A percentile compares a stretch with the other conserved stretches of the same genome.
phyloP scores from a whole-genome alignment of 1,284 basidiomycete genomes.

The Cerrena zonata region DNA sequence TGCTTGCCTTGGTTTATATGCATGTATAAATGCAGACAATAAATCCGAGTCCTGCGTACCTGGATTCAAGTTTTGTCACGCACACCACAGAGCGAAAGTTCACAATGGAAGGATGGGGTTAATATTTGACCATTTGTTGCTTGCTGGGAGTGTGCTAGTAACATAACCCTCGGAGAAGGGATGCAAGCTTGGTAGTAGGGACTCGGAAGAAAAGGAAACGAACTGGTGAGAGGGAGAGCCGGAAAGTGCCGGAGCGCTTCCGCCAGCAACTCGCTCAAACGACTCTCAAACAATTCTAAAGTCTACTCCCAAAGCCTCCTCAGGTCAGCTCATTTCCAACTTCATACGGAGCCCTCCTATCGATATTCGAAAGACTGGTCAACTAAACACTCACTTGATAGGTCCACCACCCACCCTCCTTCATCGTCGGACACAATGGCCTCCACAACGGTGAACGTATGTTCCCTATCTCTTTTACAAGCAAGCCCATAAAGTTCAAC shows the following conservation, averaged over 20 bases:
- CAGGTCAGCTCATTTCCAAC: too few species aligned
- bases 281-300: neutral
- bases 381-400: slow-evolving; percentile 1
- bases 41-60: too few species aligned
- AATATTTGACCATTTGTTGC: neutral
- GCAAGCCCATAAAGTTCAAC: neutral
- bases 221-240: neutral
- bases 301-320: too few species aligned
- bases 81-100: too few species aligned
- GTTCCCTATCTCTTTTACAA: neutral
- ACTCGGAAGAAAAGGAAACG: neutral
- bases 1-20: too few species aligned
- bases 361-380: too few species aligned
- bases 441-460: slow-evolving; percentile 31
- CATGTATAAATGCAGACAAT: too few species aligned
- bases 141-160: too few species aligned
- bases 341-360: too few species aligned
- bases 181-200: too few species aligned
- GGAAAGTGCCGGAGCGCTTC: neutral
- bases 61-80: too few species aligned
- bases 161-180: too few species aligned
- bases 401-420: neutral
- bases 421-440: slow-evolving; percentile 19
- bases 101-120: neutral
- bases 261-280: neutral